Conservation (phyloP, 2,329 filamentous ascomycete species). For the Emmonsia crescens region DNA sequence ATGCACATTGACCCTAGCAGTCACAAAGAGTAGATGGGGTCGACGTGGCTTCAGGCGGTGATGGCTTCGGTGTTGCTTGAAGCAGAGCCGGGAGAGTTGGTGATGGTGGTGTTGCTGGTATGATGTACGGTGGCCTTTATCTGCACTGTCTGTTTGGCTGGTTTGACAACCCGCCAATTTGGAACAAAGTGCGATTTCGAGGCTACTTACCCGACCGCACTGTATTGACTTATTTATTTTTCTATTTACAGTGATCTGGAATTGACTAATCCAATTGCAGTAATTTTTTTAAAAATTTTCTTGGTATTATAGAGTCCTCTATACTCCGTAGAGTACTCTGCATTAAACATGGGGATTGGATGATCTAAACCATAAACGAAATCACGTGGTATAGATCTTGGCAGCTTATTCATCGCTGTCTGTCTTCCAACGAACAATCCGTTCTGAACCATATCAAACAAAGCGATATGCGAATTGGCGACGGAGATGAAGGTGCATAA, state of each 20-base stretch:
- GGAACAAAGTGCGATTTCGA: no score
- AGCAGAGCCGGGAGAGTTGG: background rate
- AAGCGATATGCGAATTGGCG: no score
- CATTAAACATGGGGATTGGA: background rate
- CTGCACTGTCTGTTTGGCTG: background rate
- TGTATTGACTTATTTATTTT: background rate
- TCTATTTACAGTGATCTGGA: background rate
- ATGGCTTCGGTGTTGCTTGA: background rate
- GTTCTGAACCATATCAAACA: no score
- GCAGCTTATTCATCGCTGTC: no score
- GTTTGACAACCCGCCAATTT: background rate
- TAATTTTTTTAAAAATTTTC: no score
- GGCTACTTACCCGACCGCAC: background rate
- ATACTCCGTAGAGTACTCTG: no score
- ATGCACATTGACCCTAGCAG: background rate
- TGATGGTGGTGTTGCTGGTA: constrained; percentile 1
- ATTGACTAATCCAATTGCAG: no score
- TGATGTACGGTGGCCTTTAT: constrained; percentile 9
- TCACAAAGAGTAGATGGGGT: background rate
- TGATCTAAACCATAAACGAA: background rate
- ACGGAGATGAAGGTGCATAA: background rate
- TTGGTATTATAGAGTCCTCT: no score
- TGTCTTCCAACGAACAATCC: no score
- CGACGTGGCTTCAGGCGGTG: background rate
- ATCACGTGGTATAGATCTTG: background rate